Base-by-base conservation (phyloP, 2,329 filamentous ascomycete genomes). In the Leptographium wingfieldii region DNA sequence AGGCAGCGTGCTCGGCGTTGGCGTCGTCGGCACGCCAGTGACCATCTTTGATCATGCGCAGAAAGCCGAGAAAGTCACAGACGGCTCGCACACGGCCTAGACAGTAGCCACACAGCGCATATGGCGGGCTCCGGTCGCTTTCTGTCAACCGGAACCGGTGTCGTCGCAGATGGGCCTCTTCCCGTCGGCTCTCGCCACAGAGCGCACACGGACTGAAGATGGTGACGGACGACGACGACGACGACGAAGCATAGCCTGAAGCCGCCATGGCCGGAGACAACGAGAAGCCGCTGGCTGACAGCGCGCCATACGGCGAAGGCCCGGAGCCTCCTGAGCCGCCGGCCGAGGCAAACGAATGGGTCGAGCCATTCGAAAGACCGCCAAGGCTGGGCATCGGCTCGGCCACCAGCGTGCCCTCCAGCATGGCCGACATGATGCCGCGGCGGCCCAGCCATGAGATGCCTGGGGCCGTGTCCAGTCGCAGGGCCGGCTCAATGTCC, bases 401-500 rank as follows among this genome's bases (percentile, higher is more conserved):
- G 4, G 99, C 92, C 4, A 96, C 85, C 25, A 99, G 77, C 12
- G 84, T 87, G 12, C 92, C 92, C 46, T 95, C 88, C 25, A 87
- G 87, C 65, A 99, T 88, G 58, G 90, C 86, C 62, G 81, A 87
- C 46, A 96, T 73, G 5, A 97, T 91, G 6, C 87, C 88, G 60
- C 94, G 85, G 54, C 92, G 87, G 56, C 90, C 91, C 55, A 99
- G 80, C 90, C 94, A 99, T 0, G 91, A 96, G 33, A 99, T 81
- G 0, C 92, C 90, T 0, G 94, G 94, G 0, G 94, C 92, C 2
- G 84, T 81, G 70, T 99, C 94, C 3, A 99, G 81, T 51, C 94
- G 85, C 11, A 99, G 76, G 0, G 94, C 96, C 0, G 94, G 94
- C 69, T 99, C 94, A 60, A 99, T 90, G 68, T 99, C 94, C 71